These are phyloP conservation scores for Hyaloscypha finlandica DNA, from an alignment of 495 filamentous ascomycete species.

Conservation along the genomic window DNA sequence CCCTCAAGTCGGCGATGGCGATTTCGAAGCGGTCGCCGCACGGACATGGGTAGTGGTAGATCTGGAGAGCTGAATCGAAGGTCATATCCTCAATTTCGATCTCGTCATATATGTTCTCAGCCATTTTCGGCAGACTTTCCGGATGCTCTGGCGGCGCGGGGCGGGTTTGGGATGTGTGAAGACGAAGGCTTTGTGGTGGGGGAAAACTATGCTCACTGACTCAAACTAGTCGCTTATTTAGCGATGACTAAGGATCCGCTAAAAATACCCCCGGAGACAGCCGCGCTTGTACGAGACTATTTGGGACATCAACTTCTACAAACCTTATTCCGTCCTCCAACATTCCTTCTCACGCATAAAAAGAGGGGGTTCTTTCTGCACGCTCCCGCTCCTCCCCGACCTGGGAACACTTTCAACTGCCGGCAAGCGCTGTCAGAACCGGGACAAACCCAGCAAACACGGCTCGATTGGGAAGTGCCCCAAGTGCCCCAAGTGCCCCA, in stretches of 20 bases:
- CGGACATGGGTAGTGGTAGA: conserved; percentile 95
- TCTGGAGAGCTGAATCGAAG: conserved; percentile 76
- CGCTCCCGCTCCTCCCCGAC: neutral
- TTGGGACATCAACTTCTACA: neutral
- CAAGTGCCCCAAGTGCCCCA: neutral
- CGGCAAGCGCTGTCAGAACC: neutral
- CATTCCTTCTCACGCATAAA: neutral
- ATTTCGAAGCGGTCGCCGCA: conserved; percentile 99
- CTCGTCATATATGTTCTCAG: conserved; percentile 88
- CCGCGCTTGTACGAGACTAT: neutral
- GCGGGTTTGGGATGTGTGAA: conserved; percentile 1
- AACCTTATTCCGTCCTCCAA: conserved; percentile 1
- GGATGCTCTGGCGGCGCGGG: neutral
- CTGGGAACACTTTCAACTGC: neutral
- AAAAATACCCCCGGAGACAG: neutral
- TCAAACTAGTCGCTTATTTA: neutral
- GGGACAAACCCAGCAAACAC: neutral
- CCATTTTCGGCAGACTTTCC: conserved; percentile 36
- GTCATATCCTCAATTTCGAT: conserved; percentile 99
- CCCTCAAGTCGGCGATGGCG: conserved; percentile 76
- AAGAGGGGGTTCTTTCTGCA: neutral
- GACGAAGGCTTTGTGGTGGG: neutral
- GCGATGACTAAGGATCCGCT: neutral
- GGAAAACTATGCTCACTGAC: neutral
- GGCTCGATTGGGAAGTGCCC: neutral